A percentile compares a stretch with the other conserved stretches of the same genome.
These are phyloP conservation scores for Sodiomyces alkalinus DNA, from an alignment of 2,329 filamentous ascomycete species.

Conservation along the genomic window DNA sequence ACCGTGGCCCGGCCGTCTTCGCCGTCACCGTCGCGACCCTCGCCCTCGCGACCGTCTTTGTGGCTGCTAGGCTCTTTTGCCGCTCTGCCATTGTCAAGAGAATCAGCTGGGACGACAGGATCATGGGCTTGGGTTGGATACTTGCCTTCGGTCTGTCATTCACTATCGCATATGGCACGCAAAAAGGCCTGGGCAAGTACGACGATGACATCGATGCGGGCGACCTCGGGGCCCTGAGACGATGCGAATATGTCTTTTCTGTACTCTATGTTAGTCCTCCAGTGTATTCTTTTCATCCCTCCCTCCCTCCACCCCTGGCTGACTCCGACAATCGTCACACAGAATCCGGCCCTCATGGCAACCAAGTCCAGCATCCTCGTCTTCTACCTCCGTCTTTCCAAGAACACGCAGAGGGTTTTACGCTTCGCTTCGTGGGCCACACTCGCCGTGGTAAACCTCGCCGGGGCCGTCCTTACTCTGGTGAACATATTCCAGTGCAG, in stretches of 20 bases:
- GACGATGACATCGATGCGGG: constrained; percentile 40
- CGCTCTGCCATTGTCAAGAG: constrained; percentile 58
- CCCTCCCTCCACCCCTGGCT: constrained; percentile 2
- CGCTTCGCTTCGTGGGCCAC: constrained; percentile 71
- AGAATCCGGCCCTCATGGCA: constrained; percentile 82
- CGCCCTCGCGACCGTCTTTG: constrained; percentile 56
- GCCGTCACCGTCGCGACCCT: constrained; percentile 57
- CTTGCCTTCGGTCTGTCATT: constrained; percentile 53
- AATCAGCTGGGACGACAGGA: constrained; percentile 62
- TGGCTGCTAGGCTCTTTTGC: constrained; percentile 58
- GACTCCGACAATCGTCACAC: constrained; percentile 4
- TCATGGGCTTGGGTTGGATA: constrained; percentile 67
- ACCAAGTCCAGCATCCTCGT: constrained; percentile 87
- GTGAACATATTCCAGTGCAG: constrained; percentile 78
- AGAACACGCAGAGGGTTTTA: constrained; percentile 61
- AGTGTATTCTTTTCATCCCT: background rate
- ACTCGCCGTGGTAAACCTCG: constrained; percentile 61
- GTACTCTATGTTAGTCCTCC: constrained; percentile 38
- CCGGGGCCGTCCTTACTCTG: constrained; percentile 65
- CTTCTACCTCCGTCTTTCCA: constrained; percentile 75
- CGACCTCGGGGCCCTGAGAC: constrained; percentile 37
- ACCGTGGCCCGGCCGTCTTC: constrained; percentile 48
- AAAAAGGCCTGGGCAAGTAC: constrained; percentile 52
- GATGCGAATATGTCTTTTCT: constrained; percentile 48
- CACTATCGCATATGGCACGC: constrained; percentile 47